Evolutionary conservation across 345 rosid genomes (phyloP).

Genomic region (Kandelia obovata): DNA sequence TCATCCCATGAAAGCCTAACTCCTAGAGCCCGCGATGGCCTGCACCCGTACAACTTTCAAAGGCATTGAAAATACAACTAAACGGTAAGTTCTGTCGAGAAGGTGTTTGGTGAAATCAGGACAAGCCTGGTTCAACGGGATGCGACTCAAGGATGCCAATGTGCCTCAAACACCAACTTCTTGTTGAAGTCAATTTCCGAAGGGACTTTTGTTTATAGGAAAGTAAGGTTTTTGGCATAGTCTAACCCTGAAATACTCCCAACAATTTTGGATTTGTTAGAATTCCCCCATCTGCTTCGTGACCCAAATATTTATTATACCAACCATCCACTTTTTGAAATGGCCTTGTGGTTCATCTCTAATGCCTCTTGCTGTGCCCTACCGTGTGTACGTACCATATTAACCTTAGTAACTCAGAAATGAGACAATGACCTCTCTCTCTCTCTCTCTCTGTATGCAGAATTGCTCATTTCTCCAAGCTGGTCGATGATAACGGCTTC

Average conservation of each 20-base stretch:
- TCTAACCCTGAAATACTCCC: background rate
- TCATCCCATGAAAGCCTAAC: no score
- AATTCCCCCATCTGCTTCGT: slow-evolving; percentile 1
- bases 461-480: no score
- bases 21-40: no score
- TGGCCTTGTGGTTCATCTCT: slow-evolving; percentile 29
- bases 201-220: slow-evolving; percentile 6
- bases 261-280: slow-evolving; percentile 12
- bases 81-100: background rate
- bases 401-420: no score
- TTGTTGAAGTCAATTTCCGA: slow-evolving; percentile 1
- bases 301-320: slow-evolving; percentile 16
- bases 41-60: no score
- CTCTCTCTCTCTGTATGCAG: no score
- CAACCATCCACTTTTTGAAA: slow-evolving; percentile 18
- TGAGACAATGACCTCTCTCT: no score
- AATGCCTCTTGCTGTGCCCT: slow-evolving; percentile 24
- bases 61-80: no score
- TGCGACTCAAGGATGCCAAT: slow-evolving; percentile 5
- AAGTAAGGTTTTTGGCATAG: slow-evolving; percentile 6
- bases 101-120: slow-evolving; percentile 3
- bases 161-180: slow-evolving; percentile 10
- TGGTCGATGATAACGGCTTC: no score
- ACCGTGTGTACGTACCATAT: no score
- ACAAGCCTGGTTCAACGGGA: slow-evolving; percentile 8